Evolutionary conservation across 2,329 filamentous ascomycete species (phyloP), one percentile per base, ranked within the genome.

Genomic region (Colletotrichum falcatum): DNA sequence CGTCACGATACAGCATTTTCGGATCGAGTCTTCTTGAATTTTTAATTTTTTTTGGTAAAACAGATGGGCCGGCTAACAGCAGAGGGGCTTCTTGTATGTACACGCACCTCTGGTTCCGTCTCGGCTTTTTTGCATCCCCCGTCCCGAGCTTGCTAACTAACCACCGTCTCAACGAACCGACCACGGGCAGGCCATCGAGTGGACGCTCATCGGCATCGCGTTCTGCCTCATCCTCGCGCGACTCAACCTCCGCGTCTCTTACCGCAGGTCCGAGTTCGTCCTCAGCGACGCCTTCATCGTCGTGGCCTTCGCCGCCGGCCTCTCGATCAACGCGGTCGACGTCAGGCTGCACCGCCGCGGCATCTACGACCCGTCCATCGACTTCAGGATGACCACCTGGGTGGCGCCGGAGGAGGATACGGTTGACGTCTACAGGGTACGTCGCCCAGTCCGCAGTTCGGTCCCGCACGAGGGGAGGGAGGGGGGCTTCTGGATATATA

Each of bases 231-330:
- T 55, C 33, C 1, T 55, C 3, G 53, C 53, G 12, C 33, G 53
- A n/a, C 1, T 55, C 53, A 37, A 55, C 20, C n/a, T 55, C 3
- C 53, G 53, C 0, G 0, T 55, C 12, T 37, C 33, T 3, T 18
- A 55, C 33, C n/a, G 37, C 33, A 37, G 37, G n/a, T 12, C 53
- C 5, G 53, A 33, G 2, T 55, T 55, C n/a, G 33, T 37, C 12
- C 30, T 55, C 53, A 55, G 53, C n/a, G 53, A 55, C 14, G 53
- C 33, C 6, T 55, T 55, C 53, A 55, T 55, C 30, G 53, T 33
- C 30, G 53, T n/a, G 6, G 53, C 53, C 20, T 55, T 55, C 33
- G 53, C 53, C 12, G 30, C 53, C 7, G 53, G 53, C 11, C 0
- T 55, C 33, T n/a, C n/a, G 5, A 6, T 37, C n/a, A 55, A 55